Conservation (phyloP, 306 rosid species). For the Betula pendula region DNA sequence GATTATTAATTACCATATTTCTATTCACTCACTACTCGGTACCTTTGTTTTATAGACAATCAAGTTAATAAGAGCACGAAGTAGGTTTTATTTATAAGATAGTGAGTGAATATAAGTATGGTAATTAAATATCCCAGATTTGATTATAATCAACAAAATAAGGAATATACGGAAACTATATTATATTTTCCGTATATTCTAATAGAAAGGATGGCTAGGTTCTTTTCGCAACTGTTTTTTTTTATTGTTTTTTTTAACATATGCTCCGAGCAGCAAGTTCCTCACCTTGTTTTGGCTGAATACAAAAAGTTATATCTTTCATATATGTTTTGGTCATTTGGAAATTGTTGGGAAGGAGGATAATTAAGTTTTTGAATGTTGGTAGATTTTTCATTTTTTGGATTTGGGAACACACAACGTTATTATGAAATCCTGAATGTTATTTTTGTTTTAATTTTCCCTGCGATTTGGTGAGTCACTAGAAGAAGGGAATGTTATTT, state of each 20-base stretch:
- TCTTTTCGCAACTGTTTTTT: neutral
- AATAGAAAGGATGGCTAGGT: neutral
- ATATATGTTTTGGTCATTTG: neutral
- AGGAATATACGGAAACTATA: too few relatives aligned
- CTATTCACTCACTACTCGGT: too few relatives aligned
- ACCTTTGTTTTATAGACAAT: too few relatives aligned
- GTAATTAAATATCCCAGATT: too few relatives aligned
- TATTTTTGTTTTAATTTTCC: neutral
- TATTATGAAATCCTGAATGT: neutral
- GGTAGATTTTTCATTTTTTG: neutral
- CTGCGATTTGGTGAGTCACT: neutral
- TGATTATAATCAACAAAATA: too few relatives aligned
- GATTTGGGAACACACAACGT: neutral
- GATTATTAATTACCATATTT: too few relatives aligned
- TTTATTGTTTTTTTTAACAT: neutral
- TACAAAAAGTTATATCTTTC: neutral
- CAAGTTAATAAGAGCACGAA: too few relatives aligned
- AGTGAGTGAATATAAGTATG: too few relatives aligned
- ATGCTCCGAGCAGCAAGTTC: too few relatives aligned
- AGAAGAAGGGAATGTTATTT: neutral
- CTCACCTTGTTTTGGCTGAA: too few relatives aligned
- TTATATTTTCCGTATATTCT: too few relatives aligned
- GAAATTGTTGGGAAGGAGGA: neutral
- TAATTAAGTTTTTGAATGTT: neutral
- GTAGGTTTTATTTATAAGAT: too few relatives aligned